Evolutionary conservation across 1,284 basidiomycete genomes (phyloP).

Genomic region (Naganishia cerealis): DNA sequence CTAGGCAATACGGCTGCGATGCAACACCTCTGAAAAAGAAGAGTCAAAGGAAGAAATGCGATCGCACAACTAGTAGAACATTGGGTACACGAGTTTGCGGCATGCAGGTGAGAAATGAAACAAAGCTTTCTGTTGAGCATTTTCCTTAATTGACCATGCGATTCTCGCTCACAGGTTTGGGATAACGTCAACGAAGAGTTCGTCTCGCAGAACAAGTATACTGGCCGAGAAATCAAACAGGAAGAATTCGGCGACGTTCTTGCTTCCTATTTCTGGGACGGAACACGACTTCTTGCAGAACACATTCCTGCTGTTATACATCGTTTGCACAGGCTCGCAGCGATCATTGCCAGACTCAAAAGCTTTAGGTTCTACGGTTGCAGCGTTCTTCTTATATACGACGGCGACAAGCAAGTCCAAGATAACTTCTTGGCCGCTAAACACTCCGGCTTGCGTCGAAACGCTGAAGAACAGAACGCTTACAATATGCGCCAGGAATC

Average conservation of each 20-base stretch:
- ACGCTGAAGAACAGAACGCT: constrained; percentile 32
- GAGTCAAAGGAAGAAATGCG: constrained; percentile 97
- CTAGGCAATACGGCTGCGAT: constrained; percentile 95
- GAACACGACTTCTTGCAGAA: constrained; percentile 76
- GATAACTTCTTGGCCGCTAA: constrained; percentile 53
- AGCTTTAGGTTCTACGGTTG: constrained; percentile 98
- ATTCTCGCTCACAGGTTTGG: constrained; percentile 71
- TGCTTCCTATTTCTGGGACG: constrained; percentile 80
- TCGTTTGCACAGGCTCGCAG: constrained; percentile 90
- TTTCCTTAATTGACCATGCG: background rate
- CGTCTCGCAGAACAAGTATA: constrained; percentile 94
- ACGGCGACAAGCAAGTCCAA: constrained; percentile 86
- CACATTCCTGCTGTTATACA: constrained; percentile 89
- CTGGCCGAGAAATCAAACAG: constrained; percentile 81
- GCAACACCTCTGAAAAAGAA: constrained; percentile 90
- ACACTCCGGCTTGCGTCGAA: constrained; percentile 19
- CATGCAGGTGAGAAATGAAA: constrained; percentile 77
- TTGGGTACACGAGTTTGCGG: constrained; percentile 93
- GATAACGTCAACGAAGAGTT: constrained; percentile 78
- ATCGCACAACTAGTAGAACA: constrained; percentile 85
- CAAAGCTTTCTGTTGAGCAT: background rate
- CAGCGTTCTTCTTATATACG: constrained; percentile 93
- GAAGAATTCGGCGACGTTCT: constrained; percentile 82
- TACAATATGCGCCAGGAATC: constrained; percentile 26
- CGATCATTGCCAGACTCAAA: constrained; percentile 79